phyloP scores from a whole-genome alignment of 2,329 filamentous ascomycete genomes.

The Fusarium sp. region DNA sequence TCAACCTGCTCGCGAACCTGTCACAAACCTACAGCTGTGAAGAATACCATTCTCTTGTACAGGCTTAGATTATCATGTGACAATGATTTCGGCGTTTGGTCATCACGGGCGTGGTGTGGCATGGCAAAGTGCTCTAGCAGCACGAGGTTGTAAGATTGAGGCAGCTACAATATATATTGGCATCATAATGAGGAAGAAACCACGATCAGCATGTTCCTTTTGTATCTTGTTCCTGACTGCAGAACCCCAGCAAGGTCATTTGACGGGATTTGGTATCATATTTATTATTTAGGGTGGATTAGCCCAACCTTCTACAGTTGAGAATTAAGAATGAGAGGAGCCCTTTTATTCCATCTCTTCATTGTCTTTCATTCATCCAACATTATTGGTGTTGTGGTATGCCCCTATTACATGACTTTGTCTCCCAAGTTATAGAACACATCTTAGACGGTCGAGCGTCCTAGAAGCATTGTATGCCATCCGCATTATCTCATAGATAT shows the following conservation, averaged over 20 bases:
- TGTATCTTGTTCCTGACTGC: neutral
- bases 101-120: constrained; percentile 3
- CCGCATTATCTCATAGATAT: constrained; percentile 32
- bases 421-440: constrained; percentile 11
- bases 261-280: constrained; percentile 24
- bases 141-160: constrained; percentile 9
- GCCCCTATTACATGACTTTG: constrained; percentile 14
- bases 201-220: constrained; percentile 16
- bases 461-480: constrained; percentile 13
- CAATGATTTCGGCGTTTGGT: constrained; percentile 17
- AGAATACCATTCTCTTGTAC: constrained; percentile 3
- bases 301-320: constrained; percentile 23
- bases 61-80: constrained; percentile 7
- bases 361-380: constrained; percentile 24
- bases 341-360: constrained; percentile 24
- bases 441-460: constrained; percentile 2
- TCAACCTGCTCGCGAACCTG: constrained; percentile 53
- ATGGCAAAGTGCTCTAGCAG: neutral
- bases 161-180: constrained; percentile 26
- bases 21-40: constrained; percentile 55
- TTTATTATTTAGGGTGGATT: constrained; percentile 20
- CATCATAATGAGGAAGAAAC: constrained; percentile 43
- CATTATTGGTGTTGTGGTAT: constrained; percentile 19
- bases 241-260: neutral
- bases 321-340: constrained; percentile 29